These are phyloP conservation scores for Globisporangium parvum DNA, from an alignment of 352 stramenopile species.

Conservation along the genomic window DNA sequence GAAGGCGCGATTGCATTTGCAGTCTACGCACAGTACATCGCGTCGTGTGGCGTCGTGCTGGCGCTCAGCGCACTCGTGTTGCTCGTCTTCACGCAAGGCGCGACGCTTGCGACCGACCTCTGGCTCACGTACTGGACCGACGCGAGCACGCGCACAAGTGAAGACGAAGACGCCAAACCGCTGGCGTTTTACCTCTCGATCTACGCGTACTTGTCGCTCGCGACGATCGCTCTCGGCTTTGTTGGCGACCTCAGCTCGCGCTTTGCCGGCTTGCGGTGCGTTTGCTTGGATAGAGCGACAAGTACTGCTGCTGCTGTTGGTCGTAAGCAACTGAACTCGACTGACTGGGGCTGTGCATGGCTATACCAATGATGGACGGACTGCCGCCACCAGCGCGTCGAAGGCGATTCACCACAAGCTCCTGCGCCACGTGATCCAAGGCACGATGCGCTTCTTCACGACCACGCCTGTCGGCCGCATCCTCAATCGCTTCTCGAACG, in stretches of 20 bases:
- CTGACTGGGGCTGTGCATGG: not conserved
- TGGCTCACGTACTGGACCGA: conserved; percentile 63
- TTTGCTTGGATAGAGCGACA: not conserved
- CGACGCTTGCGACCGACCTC: conserved; percentile 52
- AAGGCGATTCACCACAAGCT: conserved; percentile 55
- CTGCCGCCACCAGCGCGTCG: conserved; percentile 31
- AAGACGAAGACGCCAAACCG: not conserved
- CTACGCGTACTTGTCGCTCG: conserved; percentile 52
- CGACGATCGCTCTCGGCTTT: conserved; percentile 45
- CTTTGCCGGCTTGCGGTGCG: conserved; percentile 49
- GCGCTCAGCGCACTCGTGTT: conserved; percentile 27
- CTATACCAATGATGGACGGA: not conserved
- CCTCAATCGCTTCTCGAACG: conserved; percentile 71
- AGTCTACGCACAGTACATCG: conserved; percentile 44
- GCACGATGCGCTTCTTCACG: conserved; percentile 86
- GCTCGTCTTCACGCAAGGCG: conserved; percentile 38
- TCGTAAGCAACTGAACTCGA: not conserved
- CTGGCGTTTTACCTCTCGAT: conserved; percentile 44
- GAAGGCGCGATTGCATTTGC: conserved; percentile 30
- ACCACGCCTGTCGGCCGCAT: conserved; percentile 73
- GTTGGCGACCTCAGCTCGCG: conserved; percentile 37
- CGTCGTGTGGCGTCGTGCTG: conserved; percentile 34
- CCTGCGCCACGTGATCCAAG: conserved; percentile 54
- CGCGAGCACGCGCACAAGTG: conserved; percentile 3
- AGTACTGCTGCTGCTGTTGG: not conserved